These are phyloP conservation scores for Thermothielavioides terrestris DNA, from an alignment of 495 filamentous ascomycete genomes.

Conservation along the genomic window DNA sequence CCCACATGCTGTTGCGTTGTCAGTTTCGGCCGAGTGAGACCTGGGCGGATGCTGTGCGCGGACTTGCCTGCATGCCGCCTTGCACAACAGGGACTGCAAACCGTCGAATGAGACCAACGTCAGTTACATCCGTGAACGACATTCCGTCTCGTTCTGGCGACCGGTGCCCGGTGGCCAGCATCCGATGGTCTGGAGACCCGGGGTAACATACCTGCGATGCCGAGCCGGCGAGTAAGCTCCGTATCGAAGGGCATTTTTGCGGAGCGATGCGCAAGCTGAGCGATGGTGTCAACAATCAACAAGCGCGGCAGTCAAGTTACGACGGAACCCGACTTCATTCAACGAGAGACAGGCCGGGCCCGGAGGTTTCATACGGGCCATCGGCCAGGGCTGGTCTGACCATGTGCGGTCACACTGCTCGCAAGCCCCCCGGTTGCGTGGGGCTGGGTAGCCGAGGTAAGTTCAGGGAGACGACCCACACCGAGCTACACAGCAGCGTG, in stretches of 20 bases:
- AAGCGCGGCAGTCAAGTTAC: neutral
- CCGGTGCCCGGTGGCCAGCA: no score
- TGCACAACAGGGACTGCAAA: conserved; percentile 83
- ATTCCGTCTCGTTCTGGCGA: no score
- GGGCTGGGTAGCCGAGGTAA: conserved; percentile 1
- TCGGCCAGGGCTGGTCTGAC: neutral
- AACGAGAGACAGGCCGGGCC: no score
- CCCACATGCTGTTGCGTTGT: conserved; percentile 41
- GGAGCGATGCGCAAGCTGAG: neutral
- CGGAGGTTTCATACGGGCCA: neutral
- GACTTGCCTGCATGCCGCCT: conserved; percentile 63
- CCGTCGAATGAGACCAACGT: conserved; percentile 16
- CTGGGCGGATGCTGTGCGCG: conserved; percentile 45
- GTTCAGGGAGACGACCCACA: no score
- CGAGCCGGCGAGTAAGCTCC: conserved; percentile 76
- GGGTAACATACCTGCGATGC: conserved; percentile 63
- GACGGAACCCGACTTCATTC: neutral
- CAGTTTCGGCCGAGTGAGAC: conserved; percentile 1
- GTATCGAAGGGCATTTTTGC: conserved; percentile 82
- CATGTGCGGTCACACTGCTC: no score
- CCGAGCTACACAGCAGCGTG: no score
- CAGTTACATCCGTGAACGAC: conserved; percentile 12
- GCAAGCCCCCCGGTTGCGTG: neutral
- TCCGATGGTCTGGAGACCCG: neutral
- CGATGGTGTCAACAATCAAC: neutral